Conservation (phyloP, 768 basidiomycete species). For the Auricularia sp. region DNA sequence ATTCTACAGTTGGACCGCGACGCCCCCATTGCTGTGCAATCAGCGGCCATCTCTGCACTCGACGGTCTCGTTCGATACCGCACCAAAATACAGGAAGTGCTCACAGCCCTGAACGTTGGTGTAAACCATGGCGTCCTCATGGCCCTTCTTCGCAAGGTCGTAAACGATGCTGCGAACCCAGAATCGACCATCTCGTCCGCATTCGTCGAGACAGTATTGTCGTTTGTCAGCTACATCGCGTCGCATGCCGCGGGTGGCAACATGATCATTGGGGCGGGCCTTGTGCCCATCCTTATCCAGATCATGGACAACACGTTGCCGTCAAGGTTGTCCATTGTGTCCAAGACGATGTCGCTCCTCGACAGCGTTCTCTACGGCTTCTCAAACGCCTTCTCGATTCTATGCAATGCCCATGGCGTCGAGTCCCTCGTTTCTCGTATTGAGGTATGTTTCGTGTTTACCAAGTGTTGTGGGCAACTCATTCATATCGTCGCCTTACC, state of each 20-base stretch:
- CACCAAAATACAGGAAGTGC: slow-evolving; percentile 71
- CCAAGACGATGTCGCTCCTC: slow-evolving; percentile 84
- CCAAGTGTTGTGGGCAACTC: not conserved
- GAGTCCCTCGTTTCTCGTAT: slow-evolving; percentile 79
- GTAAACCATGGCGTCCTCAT: slow-evolving; percentile 94
- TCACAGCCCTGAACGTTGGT: slow-evolving; percentile 86
- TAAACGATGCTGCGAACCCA: slow-evolving; percentile 57
- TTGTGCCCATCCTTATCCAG: slow-evolving; percentile 83
- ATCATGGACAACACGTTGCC: slow-evolving; percentile 71
- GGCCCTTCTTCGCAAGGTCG: slow-evolving; percentile 76
- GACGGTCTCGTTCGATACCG: slow-evolving; percentile 86
- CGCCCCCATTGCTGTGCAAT: slow-evolving; percentile 65
- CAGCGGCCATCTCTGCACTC: slow-evolving; percentile 77
- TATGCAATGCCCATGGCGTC: slow-evolving; percentile 76
- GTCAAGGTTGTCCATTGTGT: slow-evolving; percentile 62
- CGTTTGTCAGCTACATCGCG: slow-evolving; percentile 80
- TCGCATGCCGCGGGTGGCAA: slow-evolving; percentile 78
- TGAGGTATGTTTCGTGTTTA: slow-evolving; percentile 44
- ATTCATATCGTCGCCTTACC: not conserved
- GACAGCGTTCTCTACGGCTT: slow-evolving; percentile 90
- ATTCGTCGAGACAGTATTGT: slow-evolving; percentile 75
- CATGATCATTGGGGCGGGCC: slow-evolving; percentile 90
- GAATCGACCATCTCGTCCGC: slow-evolving; percentile 59
- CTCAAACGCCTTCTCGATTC: slow-evolving; percentile 77
- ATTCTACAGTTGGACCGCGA: slow-evolving; percentile 72